Evolutionary conservation across 176 grass and related monocot genomes (phyloP), one percentile per base, ranked within the genome.

Genomic region (Carex littledalei): DNA sequence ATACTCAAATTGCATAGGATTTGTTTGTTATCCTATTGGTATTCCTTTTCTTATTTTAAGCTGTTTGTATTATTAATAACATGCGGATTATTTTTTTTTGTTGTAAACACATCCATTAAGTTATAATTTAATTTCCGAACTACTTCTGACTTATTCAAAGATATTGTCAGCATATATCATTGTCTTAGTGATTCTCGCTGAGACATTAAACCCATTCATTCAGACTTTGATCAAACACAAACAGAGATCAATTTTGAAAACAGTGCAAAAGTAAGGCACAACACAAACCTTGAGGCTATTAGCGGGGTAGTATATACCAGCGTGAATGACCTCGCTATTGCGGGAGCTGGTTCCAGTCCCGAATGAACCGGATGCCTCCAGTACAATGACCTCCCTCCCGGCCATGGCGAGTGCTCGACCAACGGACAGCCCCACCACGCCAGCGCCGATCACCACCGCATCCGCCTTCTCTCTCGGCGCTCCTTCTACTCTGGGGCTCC

Each of bases 311-410:
- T 95, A 98, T 79, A 98, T 95, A 34, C 95, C 95, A 62, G 95
- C 90, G 58, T 98, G 93, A 81, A 98, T 92, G 75, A 98, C 95
- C 93, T 95, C 93, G 75, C 95, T 98, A 75, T 98, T 98, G 67
- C 95, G 91, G 62, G 95, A 98, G 80, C 95, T 95, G 35, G 89
- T 95, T 71, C 95, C 95, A 53, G 91, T 98, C 61, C 95, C 93
- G 81, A 98, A 98, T 52, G 85, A 91, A 63, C 91, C 76, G 56
- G 89, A 88, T 9, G 93, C 87, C 83, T 98, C 95, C 67, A 98
- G 85, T 72, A 95, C 88, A 74, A 98, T 67, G 43, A 98, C 95
- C 58, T 98, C 93, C 70, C 91, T 88, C 34, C 95, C 95, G 39
- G 82, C 85, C 86, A 90, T 86, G 60, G 93, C 91, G 26, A 98